Conservation (phyloP, 306 rosid species). For the Prunus dulcis region DNA sequence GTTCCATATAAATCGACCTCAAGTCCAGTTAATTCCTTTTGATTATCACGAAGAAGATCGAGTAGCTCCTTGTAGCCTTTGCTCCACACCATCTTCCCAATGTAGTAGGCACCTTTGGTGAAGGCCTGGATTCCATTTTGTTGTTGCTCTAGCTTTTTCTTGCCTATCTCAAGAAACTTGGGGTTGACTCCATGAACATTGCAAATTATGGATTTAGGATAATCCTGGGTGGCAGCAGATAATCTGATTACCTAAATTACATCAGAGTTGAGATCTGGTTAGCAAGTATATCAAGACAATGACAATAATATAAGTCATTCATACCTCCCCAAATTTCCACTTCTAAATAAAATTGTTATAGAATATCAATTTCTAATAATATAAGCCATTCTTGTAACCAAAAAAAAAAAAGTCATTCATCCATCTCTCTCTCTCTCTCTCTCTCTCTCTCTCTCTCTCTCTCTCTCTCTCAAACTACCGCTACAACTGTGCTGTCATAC, state of each 20-base stretch:
- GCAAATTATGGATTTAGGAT: slow-evolving; percentile 65
- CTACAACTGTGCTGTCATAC: background rate
- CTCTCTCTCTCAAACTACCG: background rate
- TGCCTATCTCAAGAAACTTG: slow-evolving; percentile 77
- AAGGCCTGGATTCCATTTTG: slow-evolving; percentile 55
- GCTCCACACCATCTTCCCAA: slow-evolving; percentile 97
- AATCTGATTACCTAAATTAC: slow-evolving; percentile 79
- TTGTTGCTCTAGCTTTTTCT: slow-evolving; percentile 67
- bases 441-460: background rate
- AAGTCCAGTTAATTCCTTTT: slow-evolving; percentile 60
- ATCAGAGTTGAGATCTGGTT: slow-evolving; percentile 25
- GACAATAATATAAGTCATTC: background rate
- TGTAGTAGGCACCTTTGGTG: slow-evolving; percentile 81
- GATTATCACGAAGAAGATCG: slow-evolving; percentile 58
- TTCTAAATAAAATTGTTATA: background rate
- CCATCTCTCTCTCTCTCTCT: background rate
- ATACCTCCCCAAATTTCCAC: slow-evolving; percentile 2
- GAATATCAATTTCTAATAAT: too few species aligned
- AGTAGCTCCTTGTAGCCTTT: slow-evolving; percentile 95
- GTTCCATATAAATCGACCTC: slow-evolving; percentile 90
- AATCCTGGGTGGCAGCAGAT: slow-evolving; percentile 96
- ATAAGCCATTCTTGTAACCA: too few species aligned
- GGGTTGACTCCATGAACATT: slow-evolving; percentile 99
- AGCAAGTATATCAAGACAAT: background rate
- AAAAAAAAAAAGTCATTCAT: too few species aligned